Conservation (phyloP, 345 rosid species). For the Dipteronia sinensis region DNA sequence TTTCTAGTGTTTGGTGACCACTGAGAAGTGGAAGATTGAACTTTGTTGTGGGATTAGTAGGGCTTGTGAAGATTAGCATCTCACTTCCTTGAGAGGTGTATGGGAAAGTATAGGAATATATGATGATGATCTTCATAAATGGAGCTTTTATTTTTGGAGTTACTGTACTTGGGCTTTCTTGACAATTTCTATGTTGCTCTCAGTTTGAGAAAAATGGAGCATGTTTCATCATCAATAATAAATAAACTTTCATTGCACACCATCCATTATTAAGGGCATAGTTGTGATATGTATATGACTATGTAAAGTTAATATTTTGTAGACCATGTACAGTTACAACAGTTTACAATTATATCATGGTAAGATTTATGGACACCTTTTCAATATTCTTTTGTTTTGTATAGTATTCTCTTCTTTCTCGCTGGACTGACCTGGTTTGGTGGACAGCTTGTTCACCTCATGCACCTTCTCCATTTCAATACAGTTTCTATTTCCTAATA, state of each 20-base stretch:
- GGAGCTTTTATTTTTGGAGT: neutral
- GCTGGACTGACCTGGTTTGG: neutral
- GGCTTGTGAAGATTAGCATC: neutral
- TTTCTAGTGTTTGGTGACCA: neutral
- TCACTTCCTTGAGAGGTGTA: neutral
- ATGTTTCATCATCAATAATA: neutral
- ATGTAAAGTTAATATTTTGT: neutral
- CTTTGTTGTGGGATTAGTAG: neutral
- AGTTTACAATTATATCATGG: neutral
- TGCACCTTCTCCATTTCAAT: neutral
- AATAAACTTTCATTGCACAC: neutral
- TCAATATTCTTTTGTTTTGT: neutral
- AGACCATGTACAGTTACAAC: neutral
- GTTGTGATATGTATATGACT: neutral
- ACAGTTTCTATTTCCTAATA: neutral
- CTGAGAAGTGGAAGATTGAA: neutral
- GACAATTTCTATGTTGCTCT: neutral
- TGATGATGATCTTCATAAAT: neutral
- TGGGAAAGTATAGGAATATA: neutral
- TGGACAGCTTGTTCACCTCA: neutral
- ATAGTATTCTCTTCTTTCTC: neutral
- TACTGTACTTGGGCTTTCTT: neutral
- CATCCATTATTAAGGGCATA: neutral
- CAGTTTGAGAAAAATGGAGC: neutral
- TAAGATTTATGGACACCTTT: neutral